phyloP scores from a whole-genome alignment of 176 grass and related monocot species.

The Phoenix dactylifera region DNA sequence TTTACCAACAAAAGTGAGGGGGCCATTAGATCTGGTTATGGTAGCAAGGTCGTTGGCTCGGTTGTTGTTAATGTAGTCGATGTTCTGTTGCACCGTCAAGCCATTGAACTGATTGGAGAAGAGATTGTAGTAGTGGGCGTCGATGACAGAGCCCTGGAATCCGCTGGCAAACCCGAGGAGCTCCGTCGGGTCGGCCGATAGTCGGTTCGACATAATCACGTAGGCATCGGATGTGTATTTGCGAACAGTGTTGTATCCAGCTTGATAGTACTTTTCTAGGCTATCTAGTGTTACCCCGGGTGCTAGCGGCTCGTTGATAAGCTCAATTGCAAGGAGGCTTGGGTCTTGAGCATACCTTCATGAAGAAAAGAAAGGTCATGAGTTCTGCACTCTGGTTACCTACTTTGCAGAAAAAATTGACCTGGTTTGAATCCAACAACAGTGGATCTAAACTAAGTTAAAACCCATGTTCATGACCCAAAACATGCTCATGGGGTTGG shows the following conservation, averaged over 20 bases:
- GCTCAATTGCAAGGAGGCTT: constrained; percentile 49
- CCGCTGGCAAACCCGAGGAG: constrained; percentile 29
- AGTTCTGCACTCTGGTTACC: constrained; percentile 9
- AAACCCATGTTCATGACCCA: too few relatives aligned
- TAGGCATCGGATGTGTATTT: constrained; percentile 40
- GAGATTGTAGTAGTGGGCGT: constrained; percentile 53
- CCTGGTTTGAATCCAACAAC: constrained; percentile 12
- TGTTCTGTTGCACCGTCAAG: constrained; percentile 49
- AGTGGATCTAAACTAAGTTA: too few relatives aligned
- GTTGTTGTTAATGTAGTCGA: constrained; percentile 29
- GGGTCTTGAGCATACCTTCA: constrained; percentile 36
- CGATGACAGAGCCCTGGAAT: constrained; percentile 26
- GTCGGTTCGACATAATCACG: constrained; percentile 62
- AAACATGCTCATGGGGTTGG: too few relatives aligned
- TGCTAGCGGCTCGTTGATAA: constrained; percentile 56
- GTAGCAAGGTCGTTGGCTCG: constrained; percentile 10
- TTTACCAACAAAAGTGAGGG: constrained; percentile 45
- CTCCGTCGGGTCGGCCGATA: constrained; percentile 23
- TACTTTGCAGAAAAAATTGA: constrained; percentile 17
- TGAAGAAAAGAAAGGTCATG: not conserved
- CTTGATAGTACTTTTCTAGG: constrained; percentile 50
- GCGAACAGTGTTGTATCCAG: constrained; percentile 48
- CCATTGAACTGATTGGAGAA: constrained; percentile 17
- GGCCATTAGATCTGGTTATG: constrained; percentile 26
- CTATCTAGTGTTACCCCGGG: constrained; percentile 26